Base-by-base conservation (phyloP, 2,329 filamentous ascomycete species). In the Hirsutella thompsonii region DNA sequence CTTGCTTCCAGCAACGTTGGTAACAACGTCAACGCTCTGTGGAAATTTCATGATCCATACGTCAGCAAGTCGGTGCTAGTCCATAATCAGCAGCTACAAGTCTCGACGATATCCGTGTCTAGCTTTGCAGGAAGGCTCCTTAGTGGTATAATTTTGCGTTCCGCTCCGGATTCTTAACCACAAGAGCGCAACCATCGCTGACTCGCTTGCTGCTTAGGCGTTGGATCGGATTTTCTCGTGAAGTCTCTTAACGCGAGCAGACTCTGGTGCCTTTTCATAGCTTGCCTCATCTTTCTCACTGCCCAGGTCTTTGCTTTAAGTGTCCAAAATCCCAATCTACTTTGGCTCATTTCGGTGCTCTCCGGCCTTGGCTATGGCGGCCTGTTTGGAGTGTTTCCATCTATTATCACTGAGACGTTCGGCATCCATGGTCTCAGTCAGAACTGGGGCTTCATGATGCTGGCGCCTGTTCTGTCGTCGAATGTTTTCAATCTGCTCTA, bases 361-460 rank as follows among this genome's bases (percentile, higher is more conserved):
- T 94, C 84, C 0, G 92, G 92, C 0, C 67, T 96, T 1, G 89
- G 80, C 2, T 98, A 98, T 58, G 92, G 92, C 2, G 86, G 94
- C 48, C 70, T 96, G 0, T 96, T 96, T 50, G 92, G 92, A 28
- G 89, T 94, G 18, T 94, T 85, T 59, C 92, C 92, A 0, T 89
- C 88, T 11, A 78, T 96, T 16, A 76, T 85, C 9, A 87, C 89
- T 6, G 89, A 96, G 57, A 81, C 83, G 0, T 98, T 98, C 57
- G 92, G 92, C 8, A 83, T 95, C 20, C 74, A 81, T 45, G 90
- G 89, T 2, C 69, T 98, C 37, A 88, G 83, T 42, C 86, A 94
- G 56, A 98, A 96, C 55, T 98, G 92, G 90, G 92, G 92, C 13
- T 82, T 83, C 52, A 93, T 98, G 79, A 95, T 87, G 0, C 68